phyloP scores from a whole-genome alignment of 805 yeast genomes.

The Starmerella apis region DNA sequence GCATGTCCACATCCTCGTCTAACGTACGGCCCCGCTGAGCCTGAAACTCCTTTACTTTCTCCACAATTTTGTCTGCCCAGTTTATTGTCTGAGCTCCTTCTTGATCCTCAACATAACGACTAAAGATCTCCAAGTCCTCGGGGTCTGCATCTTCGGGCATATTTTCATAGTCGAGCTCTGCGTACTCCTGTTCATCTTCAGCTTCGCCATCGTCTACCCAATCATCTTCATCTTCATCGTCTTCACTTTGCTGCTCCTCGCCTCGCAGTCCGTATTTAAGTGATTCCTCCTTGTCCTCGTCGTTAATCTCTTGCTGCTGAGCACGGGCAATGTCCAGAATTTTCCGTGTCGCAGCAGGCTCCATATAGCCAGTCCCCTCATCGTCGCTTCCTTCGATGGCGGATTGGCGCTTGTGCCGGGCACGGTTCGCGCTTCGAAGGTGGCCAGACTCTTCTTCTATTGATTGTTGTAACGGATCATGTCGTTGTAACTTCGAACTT shows the following conservation, averaged over 20 bases:
- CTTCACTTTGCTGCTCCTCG: neutral
- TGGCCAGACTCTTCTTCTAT: constrained; percentile 65
- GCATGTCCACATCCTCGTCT: constrained; percentile 38
- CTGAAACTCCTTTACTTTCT: constrained; percentile 42
- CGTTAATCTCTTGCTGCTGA: constrained; percentile 83
- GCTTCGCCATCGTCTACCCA: constrained; percentile 38
- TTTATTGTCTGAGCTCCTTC: constrained; percentile 24
- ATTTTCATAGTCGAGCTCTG: constrained; percentile 39
- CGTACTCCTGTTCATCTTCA: constrained; percentile 38
- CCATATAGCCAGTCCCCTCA: constrained; percentile 55
- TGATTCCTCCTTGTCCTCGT: constrained; percentile 35
- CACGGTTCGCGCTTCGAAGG: constrained; percentile 38
- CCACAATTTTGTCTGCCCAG: constrained; percentile 89
- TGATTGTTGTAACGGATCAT: constrained; percentile 71
- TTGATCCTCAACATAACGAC: constrained; percentile 43
- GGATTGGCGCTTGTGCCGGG: constrained; percentile 28
- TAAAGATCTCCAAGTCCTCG: constrained; percentile 75
- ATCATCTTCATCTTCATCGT: constrained; percentile 46
- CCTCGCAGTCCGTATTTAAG: constrained; percentile 1
- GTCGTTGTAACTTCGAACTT: constrained; percentile 48
- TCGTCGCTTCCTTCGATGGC: constrained; percentile 33
- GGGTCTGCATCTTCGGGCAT: constrained; percentile 55
- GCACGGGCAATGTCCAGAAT: constrained; percentile 81
- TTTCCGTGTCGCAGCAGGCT: constrained; percentile 71
- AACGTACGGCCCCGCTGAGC: constrained; percentile 2